Base-by-base conservation (phyloP, 192 early-diverging fungal genomes). In the Linnemannia elongata region DNA sequence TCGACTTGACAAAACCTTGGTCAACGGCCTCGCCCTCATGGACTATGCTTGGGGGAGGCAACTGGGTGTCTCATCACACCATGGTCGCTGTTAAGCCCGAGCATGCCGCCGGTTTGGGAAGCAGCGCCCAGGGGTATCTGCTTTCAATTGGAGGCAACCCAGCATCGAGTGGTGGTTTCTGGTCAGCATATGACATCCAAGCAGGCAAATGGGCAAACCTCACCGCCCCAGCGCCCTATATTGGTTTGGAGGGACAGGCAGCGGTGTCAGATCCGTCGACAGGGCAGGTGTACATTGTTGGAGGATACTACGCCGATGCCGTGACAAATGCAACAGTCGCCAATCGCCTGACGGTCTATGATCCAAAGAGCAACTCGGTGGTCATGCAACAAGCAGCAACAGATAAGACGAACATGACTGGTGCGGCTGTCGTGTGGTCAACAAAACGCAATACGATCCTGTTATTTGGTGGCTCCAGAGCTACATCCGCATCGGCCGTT, bases 391-490 rank as follows among this genome's bases (percentile, higher is more conserved):
- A 73, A 49, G 24, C 71, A 6, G 83, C 75, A 6, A 44, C 74
- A 1, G 66, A 45, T 8, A 39, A 75, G 7, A 68, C 74, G 4
- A 81, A 76, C 77, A 24, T 80, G 47, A 78, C 79, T 5, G 78
- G 76, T 52, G 75, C 55, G 3, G 69, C 52, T 22, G 79, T 76
- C 9, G 72, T 87, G 15, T 87, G 84, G 84, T 87, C 84, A 41
- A 74, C 52, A 12, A 41, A 55, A 13, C 47, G 75, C 27, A 81
- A 81, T 7, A 74, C 75, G 6, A 54, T 87, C 38, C 24, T 87
- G 63, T 57, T 55, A 4, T 73, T 87, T 76, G 84, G 84, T 55
- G 84, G 84, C 27, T 81, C 84, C 20, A 42, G 78, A 24, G 83
- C 75, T 1, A 41, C 69, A 1, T 1, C 38, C 12, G 49, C 39